Conservation (phyloP, 192 early-diverging fungal genomes). For the Coemansia sp. region DNA sequence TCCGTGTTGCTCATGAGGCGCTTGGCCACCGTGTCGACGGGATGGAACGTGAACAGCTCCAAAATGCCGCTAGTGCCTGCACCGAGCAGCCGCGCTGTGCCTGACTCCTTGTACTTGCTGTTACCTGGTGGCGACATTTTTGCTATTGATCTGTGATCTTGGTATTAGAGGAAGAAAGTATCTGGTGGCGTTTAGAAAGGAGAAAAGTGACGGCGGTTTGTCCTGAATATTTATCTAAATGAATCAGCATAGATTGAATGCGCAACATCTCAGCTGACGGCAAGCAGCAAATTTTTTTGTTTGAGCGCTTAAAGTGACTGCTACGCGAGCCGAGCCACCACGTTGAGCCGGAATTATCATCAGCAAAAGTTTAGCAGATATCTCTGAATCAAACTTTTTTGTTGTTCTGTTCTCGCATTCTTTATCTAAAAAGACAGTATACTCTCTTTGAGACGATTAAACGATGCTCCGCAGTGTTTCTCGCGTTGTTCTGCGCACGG, state of each 20-base stretch:
- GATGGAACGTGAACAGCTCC: conserved; percentile 96
- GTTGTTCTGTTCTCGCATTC: not conserved
- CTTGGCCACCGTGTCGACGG: conserved; percentile 98
- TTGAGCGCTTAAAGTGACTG: not conserved
- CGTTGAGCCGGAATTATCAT: not conserved
- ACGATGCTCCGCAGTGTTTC: conserved; percentile 47
- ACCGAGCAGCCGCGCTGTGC: conserved; percentile 84
- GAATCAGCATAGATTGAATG: too few relatives aligned
- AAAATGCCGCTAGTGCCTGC: conserved; percentile 89
- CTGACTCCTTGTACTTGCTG: conserved; percentile 78
- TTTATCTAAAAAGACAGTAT: too few relatives aligned
- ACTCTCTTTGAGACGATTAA: not conserved
- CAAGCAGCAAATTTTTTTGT: too few relatives aligned
- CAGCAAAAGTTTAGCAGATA: not conserved
- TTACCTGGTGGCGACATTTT: conserved; percentile 50
- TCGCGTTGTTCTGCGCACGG: conserved; percentile 20
- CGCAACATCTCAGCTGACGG: too few relatives aligned
- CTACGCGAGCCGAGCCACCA: not conserved
- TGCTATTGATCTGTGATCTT: not conserved
- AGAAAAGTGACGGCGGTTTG: too few relatives aligned
- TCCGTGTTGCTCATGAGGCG: conserved; percentile 94
- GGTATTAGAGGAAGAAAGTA: not conserved
- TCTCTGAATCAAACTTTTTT: not conserved
- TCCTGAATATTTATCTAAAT: too few relatives aligned
- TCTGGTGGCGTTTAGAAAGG: not conserved